Base-by-base conservation (phyloP, 345 rosid species). In the Cochlearia excelsa region DNA sequence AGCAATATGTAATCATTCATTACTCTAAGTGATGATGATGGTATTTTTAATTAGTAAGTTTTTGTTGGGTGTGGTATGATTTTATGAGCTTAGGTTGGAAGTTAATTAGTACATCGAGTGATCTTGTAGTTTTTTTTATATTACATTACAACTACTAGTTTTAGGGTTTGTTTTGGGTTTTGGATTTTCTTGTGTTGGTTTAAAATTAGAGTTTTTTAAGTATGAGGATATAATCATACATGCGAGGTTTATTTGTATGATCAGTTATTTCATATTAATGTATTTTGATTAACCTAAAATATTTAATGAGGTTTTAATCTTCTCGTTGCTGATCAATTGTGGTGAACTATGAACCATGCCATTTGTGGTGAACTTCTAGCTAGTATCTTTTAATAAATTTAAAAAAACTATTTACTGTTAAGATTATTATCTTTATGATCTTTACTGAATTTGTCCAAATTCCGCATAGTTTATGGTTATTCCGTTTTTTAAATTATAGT, bases 381-480 rank as follows among this genome's bases (percentile, higher is more conserved):
- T 35, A 60, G 30, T 23, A 27, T 40, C 37, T 46, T 11, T 5
- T 38, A 30, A 51, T 10, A 26, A 38, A 39, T 51, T 41, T 28
- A 27, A 34, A 55, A 39, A 16, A 16, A 16, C 23, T 33, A 33
- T 33, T 39, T 7, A 63, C 26, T 56, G 23, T 47, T 31, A 33
- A 27, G 10, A 16, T 16, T 34, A 30, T 2, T 30, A 56, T 52
- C 49, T 51, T 58, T 52, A 52, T 31, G 61, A 51, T 28, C 38
- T 39, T 16, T 39, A 43, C 34, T 29, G 33, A 70, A 42, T 46
- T 57, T 42, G 70, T 65, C 57, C 51, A 58, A 46, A 51, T 7
- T 40, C 57, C 46, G 61, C 56, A 65, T 59, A 71, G 70, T 59
- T 65, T 65, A 29, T 65, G 46, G 53, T 46, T 58, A 71, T 71